Conservation (phyloP, 345 rosid genomes). For the Citrus medica region DNA sequence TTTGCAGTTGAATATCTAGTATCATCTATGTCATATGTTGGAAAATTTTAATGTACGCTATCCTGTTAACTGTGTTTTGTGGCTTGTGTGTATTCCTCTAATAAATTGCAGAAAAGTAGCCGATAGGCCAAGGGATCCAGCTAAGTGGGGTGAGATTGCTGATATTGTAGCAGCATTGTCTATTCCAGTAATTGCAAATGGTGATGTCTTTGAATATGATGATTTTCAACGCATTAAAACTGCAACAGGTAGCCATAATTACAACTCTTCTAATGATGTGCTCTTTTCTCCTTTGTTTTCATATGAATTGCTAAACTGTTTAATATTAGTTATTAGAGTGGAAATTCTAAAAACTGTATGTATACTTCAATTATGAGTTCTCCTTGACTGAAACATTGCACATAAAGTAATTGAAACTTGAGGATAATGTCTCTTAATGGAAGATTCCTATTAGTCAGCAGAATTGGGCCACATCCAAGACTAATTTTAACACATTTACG, state of each 20-base stretch:
- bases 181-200: slow-evolving; percentile 94
- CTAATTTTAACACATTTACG: background rate
- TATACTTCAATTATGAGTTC: background rate
- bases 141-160: slow-evolving; percentile 87
- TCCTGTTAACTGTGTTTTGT: slow-evolving; percentile 1
- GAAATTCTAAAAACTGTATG: background rate
- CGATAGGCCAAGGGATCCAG: slow-evolving; percentile 94
- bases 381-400: background rate
- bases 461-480: background rate
- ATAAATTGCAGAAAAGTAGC: slow-evolving; percentile 61
- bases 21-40: background rate
- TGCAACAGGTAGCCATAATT: slow-evolving; percentile 61
- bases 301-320: background rate
- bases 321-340: background rate
- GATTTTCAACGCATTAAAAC: slow-evolving; percentile 64
- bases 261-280: background rate
- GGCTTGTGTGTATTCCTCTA: slow-evolving; percentile 11
- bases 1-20: background rate
- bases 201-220: slow-evolving; percentile 78
- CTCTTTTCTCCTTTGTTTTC: background rate
- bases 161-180: slow-evolving; percentile 79
- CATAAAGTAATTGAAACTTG: background rate
- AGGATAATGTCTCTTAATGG: background rate
- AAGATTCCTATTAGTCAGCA: background rate
- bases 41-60: background rate